Evolutionary conservation across 2,329 filamentous ascomycete species (phyloP).

Genomic region (Xylariaceae sp.): DNA sequence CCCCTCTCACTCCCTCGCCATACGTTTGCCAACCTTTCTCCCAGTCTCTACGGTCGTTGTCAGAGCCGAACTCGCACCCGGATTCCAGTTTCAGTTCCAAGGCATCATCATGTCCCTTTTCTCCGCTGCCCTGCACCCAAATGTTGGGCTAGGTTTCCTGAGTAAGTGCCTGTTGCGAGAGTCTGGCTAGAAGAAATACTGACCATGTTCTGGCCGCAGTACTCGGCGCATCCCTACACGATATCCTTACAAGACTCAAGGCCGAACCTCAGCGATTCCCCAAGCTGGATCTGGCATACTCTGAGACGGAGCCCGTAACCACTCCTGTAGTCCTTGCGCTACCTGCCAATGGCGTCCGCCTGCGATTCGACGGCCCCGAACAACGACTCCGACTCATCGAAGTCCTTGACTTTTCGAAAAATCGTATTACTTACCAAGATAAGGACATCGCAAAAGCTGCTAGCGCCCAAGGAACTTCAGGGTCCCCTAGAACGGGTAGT

Average conservation of each 20-base stretch:
- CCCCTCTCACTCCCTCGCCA: not conserved
- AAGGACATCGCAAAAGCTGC: slow-evolving; percentile 65
- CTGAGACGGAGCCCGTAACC: slow-evolving; percentile 66
- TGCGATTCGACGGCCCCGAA: slow-evolving; percentile 91
- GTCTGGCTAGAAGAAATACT: slow-evolving; percentile 3
- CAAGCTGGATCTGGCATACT: slow-evolving; percentile 77
- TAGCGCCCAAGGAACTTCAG: slow-evolving; percentile 33
- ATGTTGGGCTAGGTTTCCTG: slow-evolving; percentile 32
- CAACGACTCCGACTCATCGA: slow-evolving; percentile 90
- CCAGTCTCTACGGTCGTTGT: not conserved
- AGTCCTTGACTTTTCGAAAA: slow-evolving; percentile 83
- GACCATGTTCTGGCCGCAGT: slow-evolving; percentile 46
- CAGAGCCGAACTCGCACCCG: not conserved
- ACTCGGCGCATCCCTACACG: slow-evolving; percentile 86
- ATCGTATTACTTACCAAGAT: slow-evolving; percentile 66
- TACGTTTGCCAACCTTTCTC: not conserved
- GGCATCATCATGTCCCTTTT: slow-evolving; percentile 33
- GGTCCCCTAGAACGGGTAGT: slow-evolving; percentile 29
- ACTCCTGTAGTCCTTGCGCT: slow-evolving; percentile 72
- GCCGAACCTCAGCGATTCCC: slow-evolving; percentile 79
- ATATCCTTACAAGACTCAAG: slow-evolving; percentile 82
- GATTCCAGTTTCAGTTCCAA: not conserved
- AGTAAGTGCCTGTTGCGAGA: slow-evolving; percentile 21
- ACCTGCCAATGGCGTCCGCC: slow-evolving; percentile 78
- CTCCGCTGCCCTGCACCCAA: slow-evolving; percentile 32